Percentiles rank a stretch among this genome's conserved stretches.
Conservation (phyloP, 176 grass and related monocot genomes). For the Thinopyrum elongatum region DNA sequence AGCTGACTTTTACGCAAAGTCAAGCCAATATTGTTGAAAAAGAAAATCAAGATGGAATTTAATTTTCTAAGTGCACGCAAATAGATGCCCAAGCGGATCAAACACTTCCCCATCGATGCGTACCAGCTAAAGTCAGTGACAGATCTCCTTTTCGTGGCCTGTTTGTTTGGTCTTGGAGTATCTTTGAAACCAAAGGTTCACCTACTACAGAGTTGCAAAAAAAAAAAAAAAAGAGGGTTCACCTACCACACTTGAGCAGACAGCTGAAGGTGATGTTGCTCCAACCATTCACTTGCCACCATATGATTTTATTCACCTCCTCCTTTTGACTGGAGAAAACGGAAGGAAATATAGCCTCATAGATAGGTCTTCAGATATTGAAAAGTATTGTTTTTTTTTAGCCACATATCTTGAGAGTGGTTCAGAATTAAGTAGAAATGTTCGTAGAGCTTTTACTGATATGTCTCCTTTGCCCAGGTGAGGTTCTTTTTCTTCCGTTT, state of each 20-base stretch:
- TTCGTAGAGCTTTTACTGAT: too few relatives aligned
- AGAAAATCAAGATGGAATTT: not conserved
- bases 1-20: not conserved
- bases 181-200: slow-evolving; percentile 12
- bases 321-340: not conserved
- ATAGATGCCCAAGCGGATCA: not conserved
- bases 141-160: not conserved
- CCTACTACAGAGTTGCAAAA: not conserved
- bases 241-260: slow-evolving; percentile 18
- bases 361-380: not conserved
- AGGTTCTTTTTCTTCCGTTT: too few relatives aligned
- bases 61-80: not conserved
- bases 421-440: not conserved
- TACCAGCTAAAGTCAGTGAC: not conserved
- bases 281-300: not conserved
- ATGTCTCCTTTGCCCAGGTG: too few relatives aligned
- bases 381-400: not conserved
- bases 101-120: not conserved
- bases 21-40: not conserved
- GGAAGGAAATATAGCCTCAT: not conserved
- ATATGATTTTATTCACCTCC: not conserved
- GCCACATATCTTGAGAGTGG: not conserved
- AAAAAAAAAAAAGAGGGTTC: too few relatives aligned
- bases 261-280: slow-evolving; percentile 7
- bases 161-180: not conserved